Evolutionary conservation across 768 basidiomycete species (phyloP).

Genomic region (Mycena metata): DNA sequence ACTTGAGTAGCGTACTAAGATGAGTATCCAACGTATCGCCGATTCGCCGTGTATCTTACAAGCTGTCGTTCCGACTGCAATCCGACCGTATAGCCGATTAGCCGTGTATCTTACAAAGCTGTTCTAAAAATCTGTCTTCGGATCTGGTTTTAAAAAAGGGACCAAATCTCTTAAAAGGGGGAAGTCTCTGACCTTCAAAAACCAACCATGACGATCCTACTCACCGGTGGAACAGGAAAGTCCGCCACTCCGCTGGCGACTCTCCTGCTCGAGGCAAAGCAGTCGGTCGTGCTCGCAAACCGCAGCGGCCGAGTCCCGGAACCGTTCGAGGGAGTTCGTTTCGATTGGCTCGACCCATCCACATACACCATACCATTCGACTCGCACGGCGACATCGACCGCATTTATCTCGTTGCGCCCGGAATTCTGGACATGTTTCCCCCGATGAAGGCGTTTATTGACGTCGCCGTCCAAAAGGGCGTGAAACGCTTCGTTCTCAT

Average conservation of each 20-base stretch:
- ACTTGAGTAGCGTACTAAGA: no score
- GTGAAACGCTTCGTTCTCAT: slow-evolving; percentile 52
- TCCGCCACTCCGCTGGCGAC: slow-evolving; percentile 46
- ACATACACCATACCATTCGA: slow-evolving; percentile 52
- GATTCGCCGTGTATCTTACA: no score
- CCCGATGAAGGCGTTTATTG: slow-evolving; percentile 47
- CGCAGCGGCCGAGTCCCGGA: slow-evolving; percentile 45
- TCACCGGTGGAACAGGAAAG: slow-evolving; percentile 55
- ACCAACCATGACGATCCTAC: slow-evolving; percentile 52
- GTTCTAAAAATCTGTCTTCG: no score
- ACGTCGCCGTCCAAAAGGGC: slow-evolving; percentile 48
- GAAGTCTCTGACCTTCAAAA: no score
- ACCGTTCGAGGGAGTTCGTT: slow-evolving; percentile 46
- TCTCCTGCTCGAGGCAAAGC: slow-evolving; percentile 43
- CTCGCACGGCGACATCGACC: slow-evolving; percentile 42
- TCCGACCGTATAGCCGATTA: no score
- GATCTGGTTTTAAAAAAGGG: no score
- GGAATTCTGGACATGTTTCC: slow-evolving; percentile 35
- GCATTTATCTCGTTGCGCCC: slow-evolving; percentile 51
- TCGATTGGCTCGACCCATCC: slow-evolving; percentile 53
- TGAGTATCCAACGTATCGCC: no score
- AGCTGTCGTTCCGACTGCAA: no score
- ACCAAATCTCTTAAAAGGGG: no score
- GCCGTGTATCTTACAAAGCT: no score
- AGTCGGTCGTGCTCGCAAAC: slow-evolving; percentile 47